Percentiles rank a stretch among this genome's conserved stretches.
These are phyloP conservation scores for Cyberlindnera petersonii DNA, from an alignment of 805 yeast genomes.

Conservation along the genomic window DNA sequence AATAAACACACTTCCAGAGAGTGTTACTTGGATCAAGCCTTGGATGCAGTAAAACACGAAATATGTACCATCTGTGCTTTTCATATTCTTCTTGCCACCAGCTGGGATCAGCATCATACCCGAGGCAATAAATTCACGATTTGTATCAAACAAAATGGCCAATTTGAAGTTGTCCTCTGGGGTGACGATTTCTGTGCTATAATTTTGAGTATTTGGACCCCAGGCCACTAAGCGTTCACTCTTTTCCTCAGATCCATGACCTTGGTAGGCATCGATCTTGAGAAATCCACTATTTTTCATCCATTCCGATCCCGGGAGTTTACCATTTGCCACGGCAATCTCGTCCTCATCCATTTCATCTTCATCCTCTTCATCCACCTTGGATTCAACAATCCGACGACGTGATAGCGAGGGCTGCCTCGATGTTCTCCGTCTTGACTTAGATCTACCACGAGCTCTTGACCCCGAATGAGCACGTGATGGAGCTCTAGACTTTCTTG, in stretches of 20 bases:
- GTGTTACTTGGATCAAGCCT: conserved; percentile 66
- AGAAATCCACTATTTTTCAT: conserved; percentile 38
- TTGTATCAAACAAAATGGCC: conserved; percentile 60
- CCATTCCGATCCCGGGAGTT: conserved; percentile 51
- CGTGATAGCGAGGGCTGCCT: conserved; percentile 14
- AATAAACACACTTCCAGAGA: conserved; percentile 55
- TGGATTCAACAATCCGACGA: conserved; percentile 15
- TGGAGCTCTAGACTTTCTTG: conserved; percentile 11
- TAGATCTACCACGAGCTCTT: conserved; percentile 10
- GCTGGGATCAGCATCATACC: conserved; percentile 68
- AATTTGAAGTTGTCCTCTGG: conserved; percentile 54
- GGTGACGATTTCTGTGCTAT: conserved; percentile 36
- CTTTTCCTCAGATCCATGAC: conserved; percentile 44
- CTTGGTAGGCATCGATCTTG: conserved; percentile 45
- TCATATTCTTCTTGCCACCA: conserved; percentile 55
- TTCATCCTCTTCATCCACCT: conserved; percentile 22
- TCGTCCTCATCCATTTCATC: conserved; percentile 22
- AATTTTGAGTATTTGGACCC: conserved; percentile 54
- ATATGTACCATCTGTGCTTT: conserved; percentile 56
- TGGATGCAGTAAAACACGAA: conserved; percentile 71
- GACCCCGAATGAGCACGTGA: conserved; percentile 16
- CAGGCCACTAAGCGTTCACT: conserved; percentile 53
- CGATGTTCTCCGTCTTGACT: conserved; percentile 14
- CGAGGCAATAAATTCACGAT: conserved; percentile 62
- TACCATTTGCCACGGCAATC: conserved; percentile 27